Conservation (phyloP, 129 eudicot species). For the Rutidosis leptorrhynchoides region DNA sequence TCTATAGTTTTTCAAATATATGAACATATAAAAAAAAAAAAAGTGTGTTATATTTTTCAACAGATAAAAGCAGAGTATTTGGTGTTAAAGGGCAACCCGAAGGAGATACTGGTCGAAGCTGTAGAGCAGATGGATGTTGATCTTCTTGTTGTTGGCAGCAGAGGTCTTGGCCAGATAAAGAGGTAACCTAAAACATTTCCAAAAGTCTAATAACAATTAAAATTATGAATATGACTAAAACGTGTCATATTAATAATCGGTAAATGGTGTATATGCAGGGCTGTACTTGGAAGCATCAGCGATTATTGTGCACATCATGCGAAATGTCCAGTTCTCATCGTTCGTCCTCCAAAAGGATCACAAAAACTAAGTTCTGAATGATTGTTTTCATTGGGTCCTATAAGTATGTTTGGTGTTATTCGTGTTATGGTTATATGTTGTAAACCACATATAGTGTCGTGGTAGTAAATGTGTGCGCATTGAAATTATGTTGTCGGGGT, state of each 20-base stretch:
- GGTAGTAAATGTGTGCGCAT: conserved; percentile 31
- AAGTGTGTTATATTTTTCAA: not conserved
- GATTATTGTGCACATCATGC: conserved; percentile 66
- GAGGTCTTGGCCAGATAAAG: conserved; percentile 53
- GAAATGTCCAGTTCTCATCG: conserved; percentile 53
- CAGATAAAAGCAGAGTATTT: conserved; percentile 39
- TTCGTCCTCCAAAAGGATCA: conserved; percentile 42
- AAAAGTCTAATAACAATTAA: not conserved
- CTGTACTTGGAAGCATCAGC: conserved; percentile 66
- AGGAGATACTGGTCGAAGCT: conserved; percentile 47
- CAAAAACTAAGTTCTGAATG: conserved; percentile 4
- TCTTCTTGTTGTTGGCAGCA: conserved; percentile 57
- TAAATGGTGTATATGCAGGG: conserved; percentile 33
- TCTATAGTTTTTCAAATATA: not conserved
- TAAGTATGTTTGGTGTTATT: conserved; percentile 4
- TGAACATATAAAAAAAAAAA: not conserved
- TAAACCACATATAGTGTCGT: conserved; percentile 25
- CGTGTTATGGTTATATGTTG: conserved; percentile 21
- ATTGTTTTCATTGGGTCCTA: not conserved
- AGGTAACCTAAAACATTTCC: conserved; percentile 24
- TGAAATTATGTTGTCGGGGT: conserved; percentile 14
- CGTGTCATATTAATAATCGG: not conserved
- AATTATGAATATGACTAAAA: not conserved
- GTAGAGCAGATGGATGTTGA: conserved; percentile 43
- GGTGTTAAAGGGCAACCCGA: conserved; percentile 43